phyloP scores from a whole-genome alignment of 2,329 filamentous ascomycete genomes.

The Cladosporium sp. region DNA sequence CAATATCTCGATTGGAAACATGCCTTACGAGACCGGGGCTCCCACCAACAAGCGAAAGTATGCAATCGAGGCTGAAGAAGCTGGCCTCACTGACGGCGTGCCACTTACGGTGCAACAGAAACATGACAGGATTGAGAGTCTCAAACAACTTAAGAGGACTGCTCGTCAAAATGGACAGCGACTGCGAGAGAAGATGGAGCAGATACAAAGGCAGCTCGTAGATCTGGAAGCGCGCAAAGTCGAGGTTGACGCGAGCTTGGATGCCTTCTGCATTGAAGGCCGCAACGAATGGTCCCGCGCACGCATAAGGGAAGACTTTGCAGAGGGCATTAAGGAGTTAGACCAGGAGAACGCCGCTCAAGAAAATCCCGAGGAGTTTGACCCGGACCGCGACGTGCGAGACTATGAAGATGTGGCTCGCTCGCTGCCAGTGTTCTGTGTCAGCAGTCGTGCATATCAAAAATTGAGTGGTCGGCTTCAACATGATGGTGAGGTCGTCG shows the following conservation, averaged over 20 bases:
- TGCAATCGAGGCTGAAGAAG: conserved; percentile 24
- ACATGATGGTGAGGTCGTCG: conserved; percentile 47
- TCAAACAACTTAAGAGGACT: conserved; percentile 39
- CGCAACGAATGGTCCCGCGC: conserved; percentile 52
- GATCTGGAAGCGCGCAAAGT: conserved; percentile 27
- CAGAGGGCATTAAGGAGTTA: conserved; percentile 53
- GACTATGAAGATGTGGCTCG: conserved; percentile 54
- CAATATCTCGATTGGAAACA: conserved; percentile 9
- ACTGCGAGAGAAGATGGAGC: conserved; percentile 27
- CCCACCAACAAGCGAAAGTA: conserved; percentile 40
- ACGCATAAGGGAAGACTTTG: conserved; percentile 54
- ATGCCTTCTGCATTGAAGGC: conserved; percentile 44
- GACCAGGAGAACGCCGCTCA: conserved; percentile 51
- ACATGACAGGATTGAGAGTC: conserved; percentile 38
- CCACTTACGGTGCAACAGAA: conserved; percentile 39
- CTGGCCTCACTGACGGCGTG: conserved; percentile 23
- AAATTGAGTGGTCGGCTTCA: conserved; percentile 51
- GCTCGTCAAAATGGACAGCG: conserved; percentile 20
- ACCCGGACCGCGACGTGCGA: conserved; percentile 48
- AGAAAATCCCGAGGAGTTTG: conserved; percentile 49
- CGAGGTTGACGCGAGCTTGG: conserved; percentile 31
- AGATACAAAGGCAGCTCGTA: conserved; percentile 25
- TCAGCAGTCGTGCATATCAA: conserved; percentile 58
- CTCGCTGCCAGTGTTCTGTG: conserved; percentile 57
- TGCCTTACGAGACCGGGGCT: conserved; percentile 5